Conservation (phyloP, 2,329 filamentous ascomycete species). For the Gnomoniopsis smithogilvyi region DNA sequence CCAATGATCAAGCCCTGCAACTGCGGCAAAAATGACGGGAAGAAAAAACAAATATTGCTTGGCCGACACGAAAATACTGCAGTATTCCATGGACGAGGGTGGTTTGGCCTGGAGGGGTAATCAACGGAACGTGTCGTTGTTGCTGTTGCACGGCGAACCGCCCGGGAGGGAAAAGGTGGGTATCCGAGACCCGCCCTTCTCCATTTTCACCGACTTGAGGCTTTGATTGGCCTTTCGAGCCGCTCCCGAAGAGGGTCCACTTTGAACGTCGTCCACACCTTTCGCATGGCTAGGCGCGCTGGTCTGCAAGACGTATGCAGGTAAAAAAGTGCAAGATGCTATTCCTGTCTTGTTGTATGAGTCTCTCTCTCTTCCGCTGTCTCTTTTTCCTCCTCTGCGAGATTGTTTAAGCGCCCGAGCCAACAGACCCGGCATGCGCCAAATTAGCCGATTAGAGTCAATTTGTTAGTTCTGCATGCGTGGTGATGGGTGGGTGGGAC, state of each 20-base stretch:
- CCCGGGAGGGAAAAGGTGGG: not conserved
- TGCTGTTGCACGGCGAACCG: constrained; percentile 15
- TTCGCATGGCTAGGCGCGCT: not conserved
- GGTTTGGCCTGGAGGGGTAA: no score
- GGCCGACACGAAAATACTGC: not conserved
- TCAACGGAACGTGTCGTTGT: not conserved
- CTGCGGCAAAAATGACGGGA: not conserved
- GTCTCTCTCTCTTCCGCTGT: no score
- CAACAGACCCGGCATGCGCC: not conserved
- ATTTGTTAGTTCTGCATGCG: not conserved
- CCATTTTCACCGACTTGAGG: no score
- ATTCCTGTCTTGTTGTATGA: constrained; percentile 3
- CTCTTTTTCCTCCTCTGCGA: no score
- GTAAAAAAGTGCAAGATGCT: not conserved
- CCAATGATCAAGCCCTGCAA: not conserved
- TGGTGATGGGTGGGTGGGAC: not conserved
- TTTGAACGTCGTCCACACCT: not conserved
- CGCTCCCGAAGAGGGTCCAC: not conserved
- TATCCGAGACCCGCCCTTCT: not conserved
- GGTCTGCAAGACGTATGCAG: not conserved
- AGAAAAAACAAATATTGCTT: no score
- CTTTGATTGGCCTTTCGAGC: not conserved
- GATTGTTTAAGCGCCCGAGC: not conserved
- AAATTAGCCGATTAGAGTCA: not conserved
- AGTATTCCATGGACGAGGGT: not conserved